Evolutionary conservation across 306 rosid species (phyloP), one percentile per base, ranked within the genome.

Genomic region (Oemleria cerasiformis): DNA sequence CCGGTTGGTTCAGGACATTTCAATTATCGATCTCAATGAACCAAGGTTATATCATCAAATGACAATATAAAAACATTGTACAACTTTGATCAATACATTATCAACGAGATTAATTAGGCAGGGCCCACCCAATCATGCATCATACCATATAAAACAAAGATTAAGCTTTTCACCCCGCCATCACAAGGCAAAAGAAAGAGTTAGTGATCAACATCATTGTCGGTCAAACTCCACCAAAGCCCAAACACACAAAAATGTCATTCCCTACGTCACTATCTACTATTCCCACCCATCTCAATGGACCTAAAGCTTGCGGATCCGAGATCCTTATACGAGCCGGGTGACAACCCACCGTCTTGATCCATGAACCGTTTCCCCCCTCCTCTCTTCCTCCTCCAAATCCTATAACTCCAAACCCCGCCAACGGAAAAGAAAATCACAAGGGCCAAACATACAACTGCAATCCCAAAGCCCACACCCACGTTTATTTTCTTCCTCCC

Each of bases 261-360:
- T 76, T 82, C 84, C 83, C 43, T 86, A 11, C 97, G 90, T 90
- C 93, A 88, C 71, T 77, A 57, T 39, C 57, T 12, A 54, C 16
- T 34, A n/a, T 47, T 55, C 54, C 23, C 63, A n/a, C 73, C 38
- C 92, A 90, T 87, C 59, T 94, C 97, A 0, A 91, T 79, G 8
- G 85, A 79, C 70, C 82, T 84, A 77, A 89, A 93, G 68, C 98
- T 91, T 0, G 86, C 94, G 0, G 95, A 82, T 2, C 84, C 88
- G 13, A 91, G 91, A 89, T 89, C 88, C 83, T 81, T 89, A 78
- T 94, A 94, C 79, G 95, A 90, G 80, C 97, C 96, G 71, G 98
- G 86, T 21, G 82, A 84, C 50, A 76, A 77, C 68, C 87, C 75
- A 53, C 77, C 79, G 16, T 86, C 84, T 50, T 74, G 74, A 41